Evolutionary conservation across 768 basidiomycete species (phyloP), one percentile per base, ranked within the genome.

Genomic region (Dendrothele bispora): DNA sequence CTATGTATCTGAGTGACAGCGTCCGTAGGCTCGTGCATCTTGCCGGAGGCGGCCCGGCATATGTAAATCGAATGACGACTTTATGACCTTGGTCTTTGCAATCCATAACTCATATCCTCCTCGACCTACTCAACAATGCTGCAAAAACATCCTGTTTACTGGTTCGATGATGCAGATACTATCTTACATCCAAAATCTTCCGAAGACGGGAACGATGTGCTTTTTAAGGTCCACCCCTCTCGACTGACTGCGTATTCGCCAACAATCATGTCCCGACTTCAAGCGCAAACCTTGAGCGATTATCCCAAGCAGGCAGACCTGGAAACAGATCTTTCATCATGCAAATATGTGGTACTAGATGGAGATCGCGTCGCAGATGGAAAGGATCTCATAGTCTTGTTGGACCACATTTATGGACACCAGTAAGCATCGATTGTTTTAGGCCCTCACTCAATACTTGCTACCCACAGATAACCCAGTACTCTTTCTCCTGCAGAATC

Each of bases 351-450:
- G 39, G 44, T 56, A 38, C 56, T 79, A 34, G 75, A 78, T 39
- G 60, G 57, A 22, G 63, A 71, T 36, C 61, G 67, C 15, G 60
- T 63, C 26, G 68, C 79, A 40, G 59, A 56, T 30, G 62, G 68
- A 15, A 57, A 61, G 35, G 85, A 88, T 58, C 71, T 86, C 5
- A 75, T 77, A 39, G 70, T 67, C 1, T 61, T 89, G 39, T 64
- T 88, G n/a, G 72, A 73, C 49, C 77, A 86, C 63, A 57, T 88
- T 25, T 88, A 88, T 58, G 80, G 86, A 57, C 80, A 87, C 57
- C 62, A 62, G 87, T 88, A 64, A 73, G 83, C 77, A 17, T 17
- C 35, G 38, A 26, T 36, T 21, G 14, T 39, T 48, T 49, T 18
- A 34, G 50, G 28, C 40, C 39, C 30, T n/a, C 24, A 35, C 27